phyloP scores from a whole-genome alignment of 2,329 filamentous ascomycete species.

The Cladorrhinum sp. region DNA sequence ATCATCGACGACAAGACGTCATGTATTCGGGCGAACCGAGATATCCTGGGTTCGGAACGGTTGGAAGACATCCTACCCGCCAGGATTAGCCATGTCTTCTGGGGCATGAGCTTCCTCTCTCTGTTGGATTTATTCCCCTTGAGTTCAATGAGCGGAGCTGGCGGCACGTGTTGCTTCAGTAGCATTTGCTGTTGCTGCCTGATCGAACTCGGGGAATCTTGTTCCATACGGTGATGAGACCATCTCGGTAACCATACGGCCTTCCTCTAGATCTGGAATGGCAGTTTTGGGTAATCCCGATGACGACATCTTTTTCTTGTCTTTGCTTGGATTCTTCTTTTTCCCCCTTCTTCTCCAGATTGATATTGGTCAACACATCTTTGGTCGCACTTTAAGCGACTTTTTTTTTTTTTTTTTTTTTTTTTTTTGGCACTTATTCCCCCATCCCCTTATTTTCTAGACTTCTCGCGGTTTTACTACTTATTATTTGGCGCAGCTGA shows the following conservation, averaged over 20 bases:
- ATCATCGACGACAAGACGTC: neutral
- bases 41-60: neutral
- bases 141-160: neutral
- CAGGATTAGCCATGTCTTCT: neutral
- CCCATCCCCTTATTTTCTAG: neutral
- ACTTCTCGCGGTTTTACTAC: neutral
- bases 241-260: neutral
- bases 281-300: neutral
- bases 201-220: neutral
- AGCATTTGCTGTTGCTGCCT: constrained; percentile 1
- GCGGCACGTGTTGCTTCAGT: neutral
- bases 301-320: neutral
- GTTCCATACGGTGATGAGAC: neutral
- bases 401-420: neutral
- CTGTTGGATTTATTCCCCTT: neutral
- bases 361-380: neutral
- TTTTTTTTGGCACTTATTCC: neutral
- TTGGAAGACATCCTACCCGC: constrained; percentile 5
- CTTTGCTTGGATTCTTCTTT: neutral
- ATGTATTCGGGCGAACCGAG: constrained; percentile 6
- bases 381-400: neutral
- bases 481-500: neutral
- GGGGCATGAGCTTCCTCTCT: neutral
- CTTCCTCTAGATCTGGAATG: neutral
- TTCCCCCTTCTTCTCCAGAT: too few relatives aligned